Conservation (phyloP, 768 basidiomycete genomes). For the Cytidiella melzeri region DNA sequence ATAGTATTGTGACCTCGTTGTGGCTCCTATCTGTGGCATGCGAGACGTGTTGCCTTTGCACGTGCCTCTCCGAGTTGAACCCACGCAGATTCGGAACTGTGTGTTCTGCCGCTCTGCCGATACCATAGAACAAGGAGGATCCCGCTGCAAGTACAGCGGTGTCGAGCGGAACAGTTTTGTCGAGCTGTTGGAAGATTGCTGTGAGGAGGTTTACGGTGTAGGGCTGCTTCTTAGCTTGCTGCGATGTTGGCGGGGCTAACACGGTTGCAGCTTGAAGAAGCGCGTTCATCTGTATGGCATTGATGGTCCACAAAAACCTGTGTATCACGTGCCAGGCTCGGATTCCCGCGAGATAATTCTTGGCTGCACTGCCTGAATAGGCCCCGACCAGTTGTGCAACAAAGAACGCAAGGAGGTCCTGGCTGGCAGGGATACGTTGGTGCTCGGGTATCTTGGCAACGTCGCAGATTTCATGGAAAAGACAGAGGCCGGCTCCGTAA, state of each 20-base stretch:
- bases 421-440: background rate
- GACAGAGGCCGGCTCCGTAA: conserved; percentile 19
- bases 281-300: conserved; percentile 8
- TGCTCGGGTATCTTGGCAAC: conserved; percentile 6
- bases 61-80: conserved; percentile 6
- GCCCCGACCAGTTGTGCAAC: conserved; percentile 13
- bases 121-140: conserved; percentile 1
- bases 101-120: conserved; percentile 7
- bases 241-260: conserved; percentile 11
- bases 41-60: too few relatives aligned
- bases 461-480: conserved; percentile 17
- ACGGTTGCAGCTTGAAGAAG: conserved; percentile 14
- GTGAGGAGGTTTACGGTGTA: conserved; percentile 13
- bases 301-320: conserved; percentile 14
- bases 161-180: background rate
- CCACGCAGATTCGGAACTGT: background rate
- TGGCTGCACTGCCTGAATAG: conserved; percentile 7
- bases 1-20: background rate
- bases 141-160: conserved; percentile 3
- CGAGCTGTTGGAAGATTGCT: conserved; percentile 1
- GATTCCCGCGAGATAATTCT: conserved; percentile 16
- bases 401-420: conserved; percentile 14
- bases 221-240: conserved; percentile 4
- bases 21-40: too few relatives aligned
- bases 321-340: conserved; percentile 25